Evolutionary conservation across 495 filamentous ascomycete species (phyloP).

Genomic region (Tuber magnatum): DNA sequence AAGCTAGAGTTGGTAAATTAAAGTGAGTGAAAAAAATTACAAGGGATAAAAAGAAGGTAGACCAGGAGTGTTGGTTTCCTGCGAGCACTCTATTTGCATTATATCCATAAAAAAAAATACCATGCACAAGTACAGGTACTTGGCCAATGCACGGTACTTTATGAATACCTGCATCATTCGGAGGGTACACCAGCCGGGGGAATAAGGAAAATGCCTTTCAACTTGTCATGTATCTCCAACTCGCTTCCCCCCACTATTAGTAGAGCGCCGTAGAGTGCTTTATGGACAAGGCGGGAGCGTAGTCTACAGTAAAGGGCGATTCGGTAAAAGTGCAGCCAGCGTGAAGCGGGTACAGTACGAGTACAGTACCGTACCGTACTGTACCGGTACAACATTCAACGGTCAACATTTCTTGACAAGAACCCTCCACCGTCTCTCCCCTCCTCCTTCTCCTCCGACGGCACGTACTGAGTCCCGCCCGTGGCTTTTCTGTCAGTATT

Average conservation of each 20-base stretch:
- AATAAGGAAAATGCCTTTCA: not conserved
- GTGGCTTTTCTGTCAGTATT: not conserved
- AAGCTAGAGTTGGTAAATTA: not conserved
- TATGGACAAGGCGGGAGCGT: not conserved
- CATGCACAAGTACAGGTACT: not conserved
- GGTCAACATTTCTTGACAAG: not conserved
- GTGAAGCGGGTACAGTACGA: not conserved
- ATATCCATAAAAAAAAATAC: not conserved
- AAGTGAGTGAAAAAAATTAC: not conserved
- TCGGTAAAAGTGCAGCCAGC: not conserved
- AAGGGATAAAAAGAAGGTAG: not conserved
- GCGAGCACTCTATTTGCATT: not conserved
- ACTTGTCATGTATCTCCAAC: not conserved
- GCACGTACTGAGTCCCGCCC: not conserved
- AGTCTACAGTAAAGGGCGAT: not conserved
- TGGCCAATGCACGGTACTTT: not conserved
- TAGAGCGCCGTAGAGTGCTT: not conserved
- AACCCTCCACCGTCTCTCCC: not conserved
- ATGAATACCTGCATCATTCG: not conserved
- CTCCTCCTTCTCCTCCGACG: not conserved
- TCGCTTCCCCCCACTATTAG: not conserved
- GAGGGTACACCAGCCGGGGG: not conserved
- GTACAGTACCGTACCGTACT: no score
- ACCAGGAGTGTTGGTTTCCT: not conserved
- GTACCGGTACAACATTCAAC: not conserved